Percentiles rank a stretch among this genome's conserved stretches.
phyloP scores from a whole-genome alignment of 306 rosid species.

The Canavalia ensiformis region DNA sequence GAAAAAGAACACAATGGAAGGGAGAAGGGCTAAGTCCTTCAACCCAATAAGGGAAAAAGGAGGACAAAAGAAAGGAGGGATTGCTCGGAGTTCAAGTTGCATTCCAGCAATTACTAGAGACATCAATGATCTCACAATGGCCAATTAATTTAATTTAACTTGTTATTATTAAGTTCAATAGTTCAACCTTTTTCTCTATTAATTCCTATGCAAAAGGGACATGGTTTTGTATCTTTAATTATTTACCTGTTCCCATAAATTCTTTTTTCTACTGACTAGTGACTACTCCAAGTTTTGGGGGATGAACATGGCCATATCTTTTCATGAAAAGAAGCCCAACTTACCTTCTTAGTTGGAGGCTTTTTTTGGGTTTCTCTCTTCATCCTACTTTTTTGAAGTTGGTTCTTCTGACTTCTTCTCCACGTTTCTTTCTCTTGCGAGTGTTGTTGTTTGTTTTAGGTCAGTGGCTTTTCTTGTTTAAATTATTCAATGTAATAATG shows the following conservation, averaged over 20 bases:
- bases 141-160: constrained; percentile 43
- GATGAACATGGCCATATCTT: neutral
- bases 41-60: constrained; percentile 70
- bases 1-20: constrained; percentile 81
- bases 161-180: neutral
- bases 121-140: constrained; percentile 55
- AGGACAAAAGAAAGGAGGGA: constrained; percentile 59
- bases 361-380: constrained; percentile 35
- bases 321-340: constrained; percentile 12
- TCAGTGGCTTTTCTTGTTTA: constrained; percentile 38
- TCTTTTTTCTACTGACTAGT: constrained; percentile 34
- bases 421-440: constrained; percentile 36
- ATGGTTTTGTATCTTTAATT: constrained; percentile 23
- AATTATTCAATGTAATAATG: constrained; percentile 11
- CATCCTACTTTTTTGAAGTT: constrained; percentile 45
- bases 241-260: neutral
- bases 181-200: neutral
- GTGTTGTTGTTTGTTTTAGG: constrained; percentile 44
- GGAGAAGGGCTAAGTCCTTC: constrained; percentile 75
- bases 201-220: neutral
- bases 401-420: constrained; percentile 36
- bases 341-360: constrained; percentile 8
- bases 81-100: constrained; percentile 93
- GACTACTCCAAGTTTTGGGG: constrained; percentile 11
- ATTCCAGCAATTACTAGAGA: constrained; percentile 82